These are phyloP conservation scores for Trametopsis cervina DNA, from an alignment of 768 basidiomycete genomes.

Conservation along the genomic window DNA sequence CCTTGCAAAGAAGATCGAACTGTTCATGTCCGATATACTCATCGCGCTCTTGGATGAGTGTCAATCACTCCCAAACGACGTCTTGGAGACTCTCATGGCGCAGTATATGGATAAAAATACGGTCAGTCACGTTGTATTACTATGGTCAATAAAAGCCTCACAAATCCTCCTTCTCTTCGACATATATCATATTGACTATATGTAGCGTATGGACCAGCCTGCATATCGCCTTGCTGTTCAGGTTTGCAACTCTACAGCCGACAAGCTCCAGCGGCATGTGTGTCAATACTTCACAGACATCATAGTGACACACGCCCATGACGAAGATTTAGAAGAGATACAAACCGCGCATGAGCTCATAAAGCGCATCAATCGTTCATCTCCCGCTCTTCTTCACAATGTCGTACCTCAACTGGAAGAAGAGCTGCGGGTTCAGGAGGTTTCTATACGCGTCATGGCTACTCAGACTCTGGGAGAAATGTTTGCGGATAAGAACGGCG, in stretches of 20 bases:
- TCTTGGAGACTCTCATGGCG: constrained; percentile 73
- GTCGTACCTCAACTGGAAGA: constrained; percentile 93
- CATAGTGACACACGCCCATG: constrained; percentile 53
- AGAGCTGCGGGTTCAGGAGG: constrained; percentile 73
- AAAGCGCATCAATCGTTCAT: constrained; percentile 71
- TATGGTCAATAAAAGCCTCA: background rate
- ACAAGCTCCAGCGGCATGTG: constrained; percentile 84
- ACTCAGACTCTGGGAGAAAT: constrained; percentile 86
- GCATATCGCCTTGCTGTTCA: constrained; percentile 79
- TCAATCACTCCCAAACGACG: constrained; percentile 64
- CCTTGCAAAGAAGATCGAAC: constrained; percentile 73
- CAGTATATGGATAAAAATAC: constrained; percentile 81
- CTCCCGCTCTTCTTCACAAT: constrained; percentile 76
- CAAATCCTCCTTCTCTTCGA: background rate
- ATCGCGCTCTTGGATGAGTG: constrained; percentile 86
- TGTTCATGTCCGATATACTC: constrained; percentile 86
- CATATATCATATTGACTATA: constrained; percentile 6
- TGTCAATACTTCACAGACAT: constrained; percentile 92
- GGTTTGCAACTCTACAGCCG: constrained; percentile 76
- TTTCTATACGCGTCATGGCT: constrained; percentile 68
- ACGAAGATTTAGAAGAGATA: constrained; percentile 65
- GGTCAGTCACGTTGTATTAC: constrained; percentile 33
- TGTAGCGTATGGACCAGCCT: constrained; percentile 62
- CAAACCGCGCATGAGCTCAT: constrained; percentile 79
- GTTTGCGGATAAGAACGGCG: constrained; percentile 71